Evolutionary conservation across 2,329 filamentous ascomycete species (phyloP).

Genomic region (Fusarium burgessii): DNA sequence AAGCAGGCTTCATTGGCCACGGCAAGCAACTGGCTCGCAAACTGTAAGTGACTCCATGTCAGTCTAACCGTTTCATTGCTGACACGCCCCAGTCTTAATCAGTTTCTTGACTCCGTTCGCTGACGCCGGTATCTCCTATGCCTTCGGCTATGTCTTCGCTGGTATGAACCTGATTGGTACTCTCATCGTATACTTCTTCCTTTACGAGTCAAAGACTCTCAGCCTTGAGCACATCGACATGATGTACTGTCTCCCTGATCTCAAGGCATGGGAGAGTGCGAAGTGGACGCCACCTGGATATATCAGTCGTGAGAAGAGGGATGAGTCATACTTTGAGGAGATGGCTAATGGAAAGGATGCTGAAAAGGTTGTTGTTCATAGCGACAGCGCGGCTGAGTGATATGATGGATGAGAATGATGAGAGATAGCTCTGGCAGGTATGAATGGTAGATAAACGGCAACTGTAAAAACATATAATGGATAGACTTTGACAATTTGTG

Average conservation of each 20-base stretch:
- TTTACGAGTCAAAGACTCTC: conserved; percentile 73
- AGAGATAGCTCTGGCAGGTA: fast-evolving
- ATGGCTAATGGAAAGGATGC: conserved; percentile 34
- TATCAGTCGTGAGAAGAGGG: conserved; percentile 53
- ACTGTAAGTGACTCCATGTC: conserved; percentile 57
- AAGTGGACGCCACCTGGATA: conserved; percentile 63
- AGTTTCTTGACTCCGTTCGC: conserved; percentile 78
- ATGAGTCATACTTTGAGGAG: conserved; percentile 45
- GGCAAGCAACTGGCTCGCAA: conserved; percentile 68
- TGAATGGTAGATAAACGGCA: fast-evolving
- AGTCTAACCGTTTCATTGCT: not conserved
- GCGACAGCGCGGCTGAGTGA: not conserved
- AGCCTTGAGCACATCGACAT: conserved; percentile 77
- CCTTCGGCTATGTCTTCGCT: conserved; percentile 74
- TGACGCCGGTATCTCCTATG: conserved; percentile 69
- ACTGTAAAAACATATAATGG: not conserved
- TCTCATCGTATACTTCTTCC: conserved; percentile 74
- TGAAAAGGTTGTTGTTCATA: conserved; percentile 35
- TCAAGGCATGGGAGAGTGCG: conserved; percentile 70
- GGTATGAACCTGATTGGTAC: conserved; percentile 70
- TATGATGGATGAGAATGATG: fast-evolving
- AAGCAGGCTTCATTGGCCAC: conserved; percentile 68
- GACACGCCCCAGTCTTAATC: conserved; percentile 61
- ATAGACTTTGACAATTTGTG: not conserved
- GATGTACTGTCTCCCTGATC: conserved; percentile 71